Conservation (phyloP, 2,329 filamentous ascomycete genomes). For the Colletotrichum sp. region DNA sequence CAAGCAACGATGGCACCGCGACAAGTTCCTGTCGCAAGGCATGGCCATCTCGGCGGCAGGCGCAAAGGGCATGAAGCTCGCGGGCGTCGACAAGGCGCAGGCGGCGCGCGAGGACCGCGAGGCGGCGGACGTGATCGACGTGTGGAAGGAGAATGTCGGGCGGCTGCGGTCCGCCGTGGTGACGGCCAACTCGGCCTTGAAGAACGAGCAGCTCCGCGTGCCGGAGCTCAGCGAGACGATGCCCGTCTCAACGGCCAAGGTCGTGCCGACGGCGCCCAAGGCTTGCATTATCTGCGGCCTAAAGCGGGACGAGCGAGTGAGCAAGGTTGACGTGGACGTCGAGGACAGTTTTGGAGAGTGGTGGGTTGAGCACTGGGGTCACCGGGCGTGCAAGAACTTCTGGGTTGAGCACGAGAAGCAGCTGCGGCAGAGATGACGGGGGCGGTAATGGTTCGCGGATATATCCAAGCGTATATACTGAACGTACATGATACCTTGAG, state of each 20-base stretch:
- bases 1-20: slow-evolving; percentile 88
- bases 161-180: slow-evolving; percentile 76
- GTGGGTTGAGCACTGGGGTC: slow-evolving; percentile 92
- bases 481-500: slow-evolving; percentile 9
- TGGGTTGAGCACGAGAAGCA: slow-evolving; percentile 79
- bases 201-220: slow-evolving; percentile 50
- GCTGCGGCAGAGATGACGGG: slow-evolving; percentile 68
- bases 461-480: background rate
- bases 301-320: slow-evolving; percentile 83
- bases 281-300: slow-evolving; percentile 86
- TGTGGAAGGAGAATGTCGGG: slow-evolving; percentile 79
- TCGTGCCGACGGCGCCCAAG: slow-evolving; percentile 75
- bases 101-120: slow-evolving; percentile 85
- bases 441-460: background rate
- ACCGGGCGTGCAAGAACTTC: slow-evolving; percentile 80
- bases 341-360: slow-evolving; percentile 96
- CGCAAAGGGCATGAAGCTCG: slow-evolving; percentile 88
- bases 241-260: slow-evolving; percentile 70
- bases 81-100: slow-evolving; percentile 84
- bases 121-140: slow-evolving; percentile 74
- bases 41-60: slow-evolving; percentile 85
- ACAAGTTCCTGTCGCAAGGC: slow-evolving; percentile 81
- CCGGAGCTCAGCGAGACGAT: slow-evolving; percentile 77
- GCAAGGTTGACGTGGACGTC: slow-evolving; percentile 75
- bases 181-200: slow-evolving; percentile 58